Evolutionary conservation across 768 basidiomycete genomes (phyloP), one percentile per base, ranked within the genome.

Genomic region (Amanita phalloides): DNA sequence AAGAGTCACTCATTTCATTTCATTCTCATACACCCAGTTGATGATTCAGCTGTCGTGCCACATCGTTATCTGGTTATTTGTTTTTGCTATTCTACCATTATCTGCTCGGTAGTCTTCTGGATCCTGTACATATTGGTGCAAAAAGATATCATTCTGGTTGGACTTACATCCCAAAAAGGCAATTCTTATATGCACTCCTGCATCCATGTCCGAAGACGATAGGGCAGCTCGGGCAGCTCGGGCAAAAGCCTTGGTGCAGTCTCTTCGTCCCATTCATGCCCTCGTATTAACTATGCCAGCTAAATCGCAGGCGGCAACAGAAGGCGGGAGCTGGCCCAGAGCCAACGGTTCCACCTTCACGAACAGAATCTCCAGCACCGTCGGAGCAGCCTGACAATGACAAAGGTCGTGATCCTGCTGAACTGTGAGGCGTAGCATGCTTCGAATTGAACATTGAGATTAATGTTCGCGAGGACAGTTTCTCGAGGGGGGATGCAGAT

Each of bases 171-270:
- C 58, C 49, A 48, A 54, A 59, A 58, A 58, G 60, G 48, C 28
- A 49, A 41, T 37, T 20, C 20, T 10, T 23, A 10, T 13, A 21
- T 3, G 25, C 20, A 14, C 3, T 39, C 7, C 11, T 21, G 30
- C 25, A 41, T 17, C 13, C 33, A 79, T 75, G 79, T 73, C 81
- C 23, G 88, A 88, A 59, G 81, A 82, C 54, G 90, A 91, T 55
- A 79, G 89, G 55, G 86, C 86, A 49, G 80, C 79, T 13, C 90
- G 86, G 67, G 79, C 89, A 51, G 90, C 90, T 2, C 79, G 90
- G 55, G 90, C 86, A 51, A 88, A 86, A 65, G 88, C 86, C 45
- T 61, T 92, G 79, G 90, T 90, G 63, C 53, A 76, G 65, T 21
- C 46, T 41, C 36, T 53, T 52, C 20, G 46, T 39, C 44, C 26